A percentile compares a stretch with the other conserved stretches of the same genome.
Conservation (phyloP, 768 basidiomycete species). For the Kwoniella botswanensis region DNA sequence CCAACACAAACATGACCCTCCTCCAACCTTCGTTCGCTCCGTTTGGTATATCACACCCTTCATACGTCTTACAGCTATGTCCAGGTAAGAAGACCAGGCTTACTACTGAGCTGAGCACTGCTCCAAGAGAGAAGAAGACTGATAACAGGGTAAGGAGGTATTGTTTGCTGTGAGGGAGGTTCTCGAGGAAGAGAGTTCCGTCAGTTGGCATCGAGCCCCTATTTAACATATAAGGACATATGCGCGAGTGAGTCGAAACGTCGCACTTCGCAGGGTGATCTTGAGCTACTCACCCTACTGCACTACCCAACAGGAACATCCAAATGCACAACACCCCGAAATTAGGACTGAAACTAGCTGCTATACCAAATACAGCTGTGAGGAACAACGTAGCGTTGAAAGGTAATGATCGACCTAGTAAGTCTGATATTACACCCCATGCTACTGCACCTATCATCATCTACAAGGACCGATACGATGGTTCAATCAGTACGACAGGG, state of each 20-base stretch:
- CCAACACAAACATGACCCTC: slow-evolving; percentile 75
- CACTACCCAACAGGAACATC: slow-evolving; percentile 86
- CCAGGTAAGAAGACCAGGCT: slow-evolving; percentile 79
- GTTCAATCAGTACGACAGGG: not conserved
- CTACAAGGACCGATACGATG: slow-evolving; percentile 70
- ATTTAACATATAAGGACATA: not conserved
- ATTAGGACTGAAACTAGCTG: slow-evolving; percentile 73
- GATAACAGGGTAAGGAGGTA: slow-evolving; percentile 90
- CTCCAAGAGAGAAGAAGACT: slow-evolving; percentile 93
- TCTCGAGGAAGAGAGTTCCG: slow-evolving; percentile 79
- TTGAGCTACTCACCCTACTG: slow-evolving; percentile 75
- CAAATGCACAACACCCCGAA: slow-evolving; percentile 73
- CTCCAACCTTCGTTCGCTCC: slow-evolving; percentile 86
- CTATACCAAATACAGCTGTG: slow-evolving; percentile 83
- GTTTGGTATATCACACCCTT: slow-evolving; percentile 67
- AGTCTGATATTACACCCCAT: slow-evolving; percentile 87
- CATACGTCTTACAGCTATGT: slow-evolving; percentile 58
- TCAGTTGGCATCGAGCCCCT: slow-evolving; percentile 97
- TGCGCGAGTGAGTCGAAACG: too few species aligned
- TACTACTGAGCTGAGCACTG: slow-evolving; percentile 81
- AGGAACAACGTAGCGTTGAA: slow-evolving; percentile 93
- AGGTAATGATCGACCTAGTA: slow-evolving; percentile 82
- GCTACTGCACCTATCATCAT: slow-evolving; percentile 95
- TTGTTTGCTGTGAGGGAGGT: slow-evolving; percentile 88
- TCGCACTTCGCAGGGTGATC: too few species aligned